Evolutionary conservation across 2,329 filamentous ascomycete species (phyloP).

Genomic region (Colletotrichum sojae): DNA sequence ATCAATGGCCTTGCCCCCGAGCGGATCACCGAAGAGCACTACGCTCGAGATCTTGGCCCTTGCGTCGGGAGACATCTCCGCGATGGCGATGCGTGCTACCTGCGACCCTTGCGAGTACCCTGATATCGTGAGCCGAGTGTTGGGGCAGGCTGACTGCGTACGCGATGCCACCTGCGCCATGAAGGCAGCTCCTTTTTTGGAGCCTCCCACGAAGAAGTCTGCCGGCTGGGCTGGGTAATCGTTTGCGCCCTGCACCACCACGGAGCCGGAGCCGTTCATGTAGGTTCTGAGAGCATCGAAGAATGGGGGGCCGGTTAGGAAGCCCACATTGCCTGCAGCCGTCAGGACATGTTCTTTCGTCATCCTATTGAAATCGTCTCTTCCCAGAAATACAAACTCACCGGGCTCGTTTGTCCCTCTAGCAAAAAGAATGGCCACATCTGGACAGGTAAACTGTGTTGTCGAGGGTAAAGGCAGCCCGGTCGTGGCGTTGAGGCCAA

Average conservation of each 20-base stretch:
- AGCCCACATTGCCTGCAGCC: constrained; percentile 47
- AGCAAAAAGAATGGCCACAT: constrained; percentile 39
- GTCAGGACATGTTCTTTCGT: background rate
- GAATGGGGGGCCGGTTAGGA: constrained; percentile 47
- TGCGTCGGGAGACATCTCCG: constrained; percentile 42
- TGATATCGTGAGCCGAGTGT: constrained; percentile 45
- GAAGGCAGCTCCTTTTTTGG: constrained; percentile 33
- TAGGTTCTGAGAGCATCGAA: constrained; percentile 44
- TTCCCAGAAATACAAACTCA: background rate
- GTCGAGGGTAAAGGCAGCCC: constrained; percentile 19
- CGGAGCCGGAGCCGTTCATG: constrained; percentile 38
- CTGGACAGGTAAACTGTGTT: constrained; percentile 28
- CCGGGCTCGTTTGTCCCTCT: constrained; percentile 42
- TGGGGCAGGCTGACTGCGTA: constrained; percentile 48
- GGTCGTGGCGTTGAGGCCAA: constrained; percentile 30
- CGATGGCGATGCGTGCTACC: constrained; percentile 47
- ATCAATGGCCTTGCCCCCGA: constrained; percentile 42
- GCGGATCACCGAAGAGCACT: constrained; percentile 51
- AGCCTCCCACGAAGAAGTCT: constrained; percentile 31
- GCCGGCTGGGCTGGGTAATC: constrained; percentile 41
- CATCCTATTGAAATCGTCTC: background rate
- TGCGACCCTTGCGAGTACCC: constrained; percentile 49
- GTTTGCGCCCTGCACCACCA: constrained; percentile 47
- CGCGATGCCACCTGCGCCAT: constrained; percentile 52
- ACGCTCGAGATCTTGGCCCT: constrained; percentile 44